Evolutionary conservation across 768 basidiomycete species (phyloP), one percentile per base, ranked within the genome.

Genomic region (Gymnopilus dilepis): DNA sequence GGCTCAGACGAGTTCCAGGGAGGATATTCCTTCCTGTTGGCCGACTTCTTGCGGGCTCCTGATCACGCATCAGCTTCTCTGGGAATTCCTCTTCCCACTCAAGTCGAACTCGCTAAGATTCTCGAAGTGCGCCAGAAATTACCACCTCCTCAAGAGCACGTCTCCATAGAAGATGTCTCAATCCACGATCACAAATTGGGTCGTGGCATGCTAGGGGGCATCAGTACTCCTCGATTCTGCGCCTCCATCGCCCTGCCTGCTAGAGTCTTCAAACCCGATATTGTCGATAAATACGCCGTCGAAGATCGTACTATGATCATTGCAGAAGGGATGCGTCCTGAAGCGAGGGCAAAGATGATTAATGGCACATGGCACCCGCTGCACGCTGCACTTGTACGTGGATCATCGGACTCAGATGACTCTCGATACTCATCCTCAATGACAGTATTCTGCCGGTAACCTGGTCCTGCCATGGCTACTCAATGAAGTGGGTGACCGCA

Each of bases 1-100:
- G 51, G 51, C n/a, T 34, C 51, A 19, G 51, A 53, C 34, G 51
- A 53, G n/a, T 34, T 53, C 37, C 37, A 37, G 11, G 51, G 51
- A 7, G 51, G 51, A 12, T 53, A 53, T 13, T 53, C 51, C 19
- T 53, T 53, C 51, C 33, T 37, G 21, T 21, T 53, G 6, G 6
- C 22, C 9, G 51, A 53, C 51, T 53, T 37, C 34, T n/a, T 53
- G 31, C 51, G 51, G 5, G 51, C 51, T 15, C 17, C 26, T n/a
- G 51, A 53, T 17, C 31, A 30, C n/a, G 31, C 51, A 7, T 6
- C 19, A 8, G 9, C 19, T 2, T 9, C 12, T 31, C 7, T 37
- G 11, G 51, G 34, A 26, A 31, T 52, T 5, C 19, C 52, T 7
- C 22, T 54, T 22, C 52, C 52, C 22, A 37, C 52, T 38, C 22